Percentiles rank a stretch among this genome's conserved stretches.
These are phyloP conservation scores for Eucalyptus albens DNA, from an alignment of 345 rosid species.

Conservation along the genomic window DNA sequence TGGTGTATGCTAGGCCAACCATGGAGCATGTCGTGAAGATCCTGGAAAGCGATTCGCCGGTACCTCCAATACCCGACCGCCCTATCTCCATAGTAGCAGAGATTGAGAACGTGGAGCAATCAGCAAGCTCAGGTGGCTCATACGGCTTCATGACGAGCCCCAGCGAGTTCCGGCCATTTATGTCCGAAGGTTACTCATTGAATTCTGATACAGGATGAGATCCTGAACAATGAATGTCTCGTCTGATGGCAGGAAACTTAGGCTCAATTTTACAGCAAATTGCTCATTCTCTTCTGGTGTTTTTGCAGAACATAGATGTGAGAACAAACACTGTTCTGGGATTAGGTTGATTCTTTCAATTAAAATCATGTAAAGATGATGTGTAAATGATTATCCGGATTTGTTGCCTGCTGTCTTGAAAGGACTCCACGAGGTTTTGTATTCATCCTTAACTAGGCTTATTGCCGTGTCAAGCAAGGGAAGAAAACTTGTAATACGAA, in stretches of 20 bases:
- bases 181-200: background rate
- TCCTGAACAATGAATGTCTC: background rate
- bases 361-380: background rate
- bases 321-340: background rate
- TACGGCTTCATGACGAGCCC: background rate
- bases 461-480: background rate
- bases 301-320: background rate
- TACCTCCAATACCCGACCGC: constrained; percentile 65
- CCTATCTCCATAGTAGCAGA: constrained; percentile 47
- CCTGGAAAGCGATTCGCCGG: constrained; percentile 56
- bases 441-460: background rate
- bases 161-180: background rate
- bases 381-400: background rate
- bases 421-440: background rate
- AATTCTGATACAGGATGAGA: background rate
- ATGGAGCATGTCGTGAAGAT: constrained; percentile 88
- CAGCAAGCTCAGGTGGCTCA: constrained; percentile 40
- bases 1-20: constrained; percentile 67
- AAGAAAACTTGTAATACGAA: background rate
- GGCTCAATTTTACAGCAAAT: background rate
- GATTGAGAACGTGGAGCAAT: constrained; percentile 41
- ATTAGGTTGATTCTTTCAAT: background rate
- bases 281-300: background rate
- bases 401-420: background rate
- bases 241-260: background rate